Evolutionary conservation across 2,329 filamentous ascomycete species (phyloP).

Genomic region (Lojkania enalia): DNA sequence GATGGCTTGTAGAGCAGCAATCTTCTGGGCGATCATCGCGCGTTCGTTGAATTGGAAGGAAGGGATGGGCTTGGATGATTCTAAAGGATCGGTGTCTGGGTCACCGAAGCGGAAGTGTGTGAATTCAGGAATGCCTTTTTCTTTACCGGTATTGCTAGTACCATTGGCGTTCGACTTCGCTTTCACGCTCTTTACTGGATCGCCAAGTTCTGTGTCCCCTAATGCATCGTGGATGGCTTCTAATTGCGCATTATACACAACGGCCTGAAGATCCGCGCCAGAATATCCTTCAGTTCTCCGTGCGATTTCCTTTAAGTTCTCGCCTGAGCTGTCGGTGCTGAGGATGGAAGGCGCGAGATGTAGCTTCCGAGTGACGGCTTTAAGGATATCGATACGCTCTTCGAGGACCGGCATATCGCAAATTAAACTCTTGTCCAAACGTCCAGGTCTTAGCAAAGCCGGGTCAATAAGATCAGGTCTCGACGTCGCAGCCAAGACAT

Average conservation of each 20-base stretch:
- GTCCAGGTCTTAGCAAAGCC: slow-evolving; percentile 84
- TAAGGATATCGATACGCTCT: slow-evolving; percentile 86
- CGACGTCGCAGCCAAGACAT: slow-evolving; percentile 92
- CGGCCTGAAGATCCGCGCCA: slow-evolving; percentile 89
- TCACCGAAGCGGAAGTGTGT: slow-evolving; percentile 79
- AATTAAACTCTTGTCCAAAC: slow-evolving; percentile 88
- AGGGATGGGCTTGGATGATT: slow-evolving; percentile 47
- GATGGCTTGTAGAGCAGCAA: slow-evolving; percentile 75
- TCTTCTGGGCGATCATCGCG: slow-evolving; percentile 77
- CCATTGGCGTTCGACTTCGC: slow-evolving; percentile 32
- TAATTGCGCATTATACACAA: slow-evolving; percentile 94
- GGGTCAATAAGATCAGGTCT: slow-evolving; percentile 95
- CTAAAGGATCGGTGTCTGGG: slow-evolving; percentile 41
- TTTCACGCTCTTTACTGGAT: slow-evolving; percentile 32
- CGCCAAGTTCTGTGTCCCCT: slow-evolving; percentile 55
- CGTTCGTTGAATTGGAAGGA: slow-evolving; percentile 70
- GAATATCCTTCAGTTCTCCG: slow-evolving; percentile 84
- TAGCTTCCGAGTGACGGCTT: slow-evolving; percentile 80
- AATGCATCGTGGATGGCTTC: slow-evolving; percentile 96
- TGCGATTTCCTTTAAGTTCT: slow-evolving; percentile 71
- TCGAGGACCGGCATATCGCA: slow-evolving; percentile 83
- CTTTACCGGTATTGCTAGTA: slow-evolving; percentile 18
- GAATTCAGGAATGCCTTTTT: slow-evolving; percentile 38
- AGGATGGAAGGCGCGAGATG: slow-evolving; percentile 70
- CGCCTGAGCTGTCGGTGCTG: slow-evolving; percentile 37